These are phyloP conservation scores for Chrysopogon serrulatus DNA, from an alignment of 176 grass and related monocot genomes.

Conservation along the genomic window DNA sequence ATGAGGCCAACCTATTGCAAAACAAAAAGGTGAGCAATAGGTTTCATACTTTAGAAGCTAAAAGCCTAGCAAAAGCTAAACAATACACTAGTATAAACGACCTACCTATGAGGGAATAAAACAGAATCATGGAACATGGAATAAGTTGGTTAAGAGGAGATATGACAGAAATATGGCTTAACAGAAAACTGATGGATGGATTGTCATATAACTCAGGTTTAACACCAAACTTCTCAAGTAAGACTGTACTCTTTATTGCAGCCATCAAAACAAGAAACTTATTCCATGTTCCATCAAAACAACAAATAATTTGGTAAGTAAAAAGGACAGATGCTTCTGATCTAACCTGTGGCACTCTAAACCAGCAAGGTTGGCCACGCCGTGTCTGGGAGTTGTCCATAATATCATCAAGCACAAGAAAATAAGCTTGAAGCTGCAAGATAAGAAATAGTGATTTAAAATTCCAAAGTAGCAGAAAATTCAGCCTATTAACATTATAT, in stretches of 20 bases:
- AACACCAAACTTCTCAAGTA: neutral
- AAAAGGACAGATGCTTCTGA: neutral
- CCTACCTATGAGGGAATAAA: neutral
- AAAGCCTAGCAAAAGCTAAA: neutral
- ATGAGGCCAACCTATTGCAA: conserved; percentile 91
- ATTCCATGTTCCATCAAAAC: neutral
- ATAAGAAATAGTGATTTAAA: neutral
- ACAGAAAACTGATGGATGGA: neutral
- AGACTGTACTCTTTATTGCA: neutral
- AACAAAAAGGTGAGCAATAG: conserved; percentile 16
- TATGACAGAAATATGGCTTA: conserved; percentile 13
- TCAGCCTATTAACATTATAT: neutral
- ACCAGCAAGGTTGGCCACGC: conserved; percentile 96
- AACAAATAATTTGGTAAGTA: neutral
- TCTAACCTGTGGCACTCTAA: conserved; percentile 77
- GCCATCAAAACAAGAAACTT: neutral
- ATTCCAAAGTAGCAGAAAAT: neutral
- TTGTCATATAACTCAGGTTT: neutral
- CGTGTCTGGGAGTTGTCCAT: conserved; percentile 95
- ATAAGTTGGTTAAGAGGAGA: conserved; percentile 4
- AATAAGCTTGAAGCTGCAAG: conserved; percentile 95
- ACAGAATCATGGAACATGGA: neutral
- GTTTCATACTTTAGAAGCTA: conserved; percentile 3
- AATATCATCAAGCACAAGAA: conserved; percentile 97
- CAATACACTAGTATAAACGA: neutral